Evolutionary conservation across 2,329 filamentous ascomycete genomes (phyloP).

Genomic region (Dactylellina cionopaga): DNA sequence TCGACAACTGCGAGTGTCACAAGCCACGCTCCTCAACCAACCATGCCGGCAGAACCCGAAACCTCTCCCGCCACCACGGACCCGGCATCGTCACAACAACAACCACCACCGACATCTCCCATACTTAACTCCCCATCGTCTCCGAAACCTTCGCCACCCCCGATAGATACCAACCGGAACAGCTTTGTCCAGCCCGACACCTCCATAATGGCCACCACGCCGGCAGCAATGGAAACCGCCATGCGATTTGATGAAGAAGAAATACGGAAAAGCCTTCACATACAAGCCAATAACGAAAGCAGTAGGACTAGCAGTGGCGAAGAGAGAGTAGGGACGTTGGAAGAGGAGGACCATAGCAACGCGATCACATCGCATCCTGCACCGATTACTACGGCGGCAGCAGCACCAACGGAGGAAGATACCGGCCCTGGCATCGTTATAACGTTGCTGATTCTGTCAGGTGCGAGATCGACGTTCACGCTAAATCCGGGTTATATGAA

Average conservation of each 20-base stretch:
- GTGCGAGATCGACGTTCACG: conserved; percentile 55
- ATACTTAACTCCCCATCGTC: conserved; percentile 51
- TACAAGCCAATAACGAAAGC: not conserved
- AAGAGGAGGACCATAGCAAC: conserved; percentile 31
- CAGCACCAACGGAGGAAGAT: conserved; percentile 42
- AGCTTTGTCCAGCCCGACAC: conserved; percentile 26
- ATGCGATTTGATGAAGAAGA: conserved; percentile 49
- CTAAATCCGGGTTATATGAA: conserved; percentile 55
- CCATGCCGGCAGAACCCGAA: conserved; percentile 34
- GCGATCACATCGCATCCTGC: conserved; percentile 25
- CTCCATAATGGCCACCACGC: conserved; percentile 46
- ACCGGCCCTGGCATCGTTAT: conserved; percentile 44
- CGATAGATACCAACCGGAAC: conserved; percentile 29
- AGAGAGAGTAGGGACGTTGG: conserved; percentile 27
- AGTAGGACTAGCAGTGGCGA: conserved; percentile 9
- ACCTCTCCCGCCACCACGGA: not conserved
- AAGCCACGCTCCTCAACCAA: not conserved
- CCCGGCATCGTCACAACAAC: conserved; percentile 20
- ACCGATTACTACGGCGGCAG: not conserved
- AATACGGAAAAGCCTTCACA: conserved; percentile 1
- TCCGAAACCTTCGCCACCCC: conserved; percentile 48
- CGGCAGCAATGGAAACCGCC: conserved; percentile 44
- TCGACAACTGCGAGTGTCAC: not conserved
- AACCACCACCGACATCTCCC: conserved; percentile 41
- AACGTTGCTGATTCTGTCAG: conserved; percentile 55